Evolutionary conservation across 2,329 filamentous ascomycete species (phyloP).

Genomic region (Gremmenia infestans): DNA sequence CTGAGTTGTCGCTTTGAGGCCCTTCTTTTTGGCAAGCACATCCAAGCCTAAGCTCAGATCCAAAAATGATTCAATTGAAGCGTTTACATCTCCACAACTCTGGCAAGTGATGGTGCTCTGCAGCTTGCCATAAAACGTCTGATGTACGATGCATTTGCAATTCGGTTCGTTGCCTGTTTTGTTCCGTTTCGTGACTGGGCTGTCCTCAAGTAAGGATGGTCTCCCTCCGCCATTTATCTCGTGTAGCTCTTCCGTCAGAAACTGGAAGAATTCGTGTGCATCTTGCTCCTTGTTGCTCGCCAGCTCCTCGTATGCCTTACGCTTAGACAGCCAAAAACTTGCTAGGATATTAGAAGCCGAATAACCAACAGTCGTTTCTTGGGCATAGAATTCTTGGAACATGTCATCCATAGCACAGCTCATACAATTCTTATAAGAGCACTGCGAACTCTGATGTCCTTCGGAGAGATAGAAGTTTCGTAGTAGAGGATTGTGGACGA

Average conservation of each 20-base stretch:
- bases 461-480: slow-evolving; percentile 90
- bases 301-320: slow-evolving; percentile 64
- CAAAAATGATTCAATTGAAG: slow-evolving; percentile 81
- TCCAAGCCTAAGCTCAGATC: slow-evolving; percentile 88
- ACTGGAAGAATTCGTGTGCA: slow-evolving; percentile 95
- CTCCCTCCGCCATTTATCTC: slow-evolving; percentile 62
- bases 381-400: slow-evolving; percentile 65
- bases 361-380: slow-evolving; percentile 81
- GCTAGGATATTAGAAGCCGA: slow-evolving; percentile 85
- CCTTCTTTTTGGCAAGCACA: slow-evolving; percentile 61
- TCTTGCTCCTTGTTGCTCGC: slow-evolving; percentile 95
- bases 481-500: slow-evolving; percentile 89
- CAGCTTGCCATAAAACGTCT: slow-evolving; percentile 89
- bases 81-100: slow-evolving; percentile 76
- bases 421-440: slow-evolving; percentile 57
- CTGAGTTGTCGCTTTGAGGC: slow-evolving; percentile 33
- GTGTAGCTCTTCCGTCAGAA: slow-evolving; percentile 87
- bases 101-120: slow-evolving; percentile 88
- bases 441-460: slow-evolving; percentile 76
- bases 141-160: slow-evolving; percentile 89
- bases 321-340: slow-evolving; percentile 83
- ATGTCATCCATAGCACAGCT: slow-evolving; percentile 70
- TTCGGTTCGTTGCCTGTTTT: slow-evolving; percentile 26
- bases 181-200: slow-evolving; percentile 18
- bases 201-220: slow-evolving; percentile 26